A percentile compares a stretch with the other conserved stretches of the same genome.
Conservation (phyloP, 2,329 filamentous ascomycete species). For the Pyrenochaeta sp. region DNA sequence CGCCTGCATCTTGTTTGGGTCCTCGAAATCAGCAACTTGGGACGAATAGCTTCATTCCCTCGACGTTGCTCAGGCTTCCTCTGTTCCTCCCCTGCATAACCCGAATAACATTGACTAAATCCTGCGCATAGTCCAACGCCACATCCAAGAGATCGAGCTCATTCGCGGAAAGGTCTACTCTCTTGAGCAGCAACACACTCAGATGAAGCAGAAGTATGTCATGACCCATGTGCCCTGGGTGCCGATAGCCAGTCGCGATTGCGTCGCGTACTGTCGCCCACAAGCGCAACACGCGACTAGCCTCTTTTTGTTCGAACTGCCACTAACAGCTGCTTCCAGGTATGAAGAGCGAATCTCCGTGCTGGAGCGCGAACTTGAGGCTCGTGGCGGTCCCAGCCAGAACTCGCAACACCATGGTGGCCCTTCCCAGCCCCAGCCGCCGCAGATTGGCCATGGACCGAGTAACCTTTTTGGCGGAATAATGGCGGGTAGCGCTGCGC, state of each 20-base stretch:
- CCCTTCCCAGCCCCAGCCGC: conserved; percentile 84
- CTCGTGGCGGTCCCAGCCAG: conserved; percentile 69
- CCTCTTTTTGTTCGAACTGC: not conserved
- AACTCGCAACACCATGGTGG: conserved; percentile 80
- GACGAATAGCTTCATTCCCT: too few relatives aligned
- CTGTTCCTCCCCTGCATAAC: too few relatives aligned
- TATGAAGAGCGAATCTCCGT: conserved; percentile 91
- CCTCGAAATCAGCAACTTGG: too few relatives aligned
- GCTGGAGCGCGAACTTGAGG: conserved; percentile 86
- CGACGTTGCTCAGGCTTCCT: too few relatives aligned
- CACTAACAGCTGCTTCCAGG: conserved; percentile 59
- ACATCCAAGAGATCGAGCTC: conserved; percentile 94
- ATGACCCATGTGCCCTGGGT: too few relatives aligned
- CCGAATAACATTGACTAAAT: conserved; percentile 63
- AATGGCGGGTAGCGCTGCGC: conserved; percentile 86
- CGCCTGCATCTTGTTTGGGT: not conserved
- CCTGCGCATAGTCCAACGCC: conserved; percentile 73
- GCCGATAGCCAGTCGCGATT: too few relatives aligned
- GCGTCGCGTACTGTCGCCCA: not conserved
- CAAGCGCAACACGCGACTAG: not conserved
- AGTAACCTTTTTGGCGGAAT: conserved; percentile 95
- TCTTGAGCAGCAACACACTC: conserved; percentile 87
- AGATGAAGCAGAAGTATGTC: conserved; percentile 88
- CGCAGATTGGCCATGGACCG: conserved; percentile 82
- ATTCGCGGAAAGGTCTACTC: conserved; percentile 92